phyloP scores from a whole-genome alignment of 2,329 filamentous ascomycete species.

The Calonectria leucothoes region DNA sequence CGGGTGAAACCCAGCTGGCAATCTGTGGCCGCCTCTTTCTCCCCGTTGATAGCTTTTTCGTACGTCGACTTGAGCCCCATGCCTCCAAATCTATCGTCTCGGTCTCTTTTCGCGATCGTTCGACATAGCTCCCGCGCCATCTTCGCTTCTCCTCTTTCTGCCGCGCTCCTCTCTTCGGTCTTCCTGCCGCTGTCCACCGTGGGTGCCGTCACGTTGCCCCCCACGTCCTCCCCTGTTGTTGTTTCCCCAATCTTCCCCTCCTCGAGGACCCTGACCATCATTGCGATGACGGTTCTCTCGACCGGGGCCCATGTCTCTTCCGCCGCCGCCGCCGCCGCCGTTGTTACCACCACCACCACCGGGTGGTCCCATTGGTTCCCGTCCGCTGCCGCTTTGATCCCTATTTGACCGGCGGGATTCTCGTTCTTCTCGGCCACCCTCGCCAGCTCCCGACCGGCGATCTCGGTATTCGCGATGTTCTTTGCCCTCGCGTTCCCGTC shows the following conservation, averaged over 20 bases:
- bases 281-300: slow-evolving; percentile 48
- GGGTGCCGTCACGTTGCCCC: slow-evolving; percentile 43
- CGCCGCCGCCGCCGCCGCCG: not conserved
- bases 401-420: slow-evolving; percentile 45
- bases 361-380: slow-evolving; percentile 47
- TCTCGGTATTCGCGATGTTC: slow-evolving; percentile 60
- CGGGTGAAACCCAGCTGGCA: not conserved
- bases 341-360: slow-evolving; percentile 13
- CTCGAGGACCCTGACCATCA: slow-evolving; percentile 38
- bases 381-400: slow-evolving; percentile 37
- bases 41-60: slow-evolving; percentile 18
- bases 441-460: slow-evolving; percentile 50
- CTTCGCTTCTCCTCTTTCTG: slow-evolving; percentile 59
- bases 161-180: slow-evolving; percentile 51
- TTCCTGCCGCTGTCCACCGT: slow-evolving; percentile 42
- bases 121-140: slow-evolving; percentile 51
- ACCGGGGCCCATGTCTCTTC: slow-evolving; percentile 46
- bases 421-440: slow-evolving; percentile 48
- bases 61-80: slow-evolving; percentile 24
- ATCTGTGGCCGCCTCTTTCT: slow-evolving; percentile 2
- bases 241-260: slow-evolving; percentile 50
- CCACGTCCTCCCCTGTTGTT: slow-evolving; percentile 50
- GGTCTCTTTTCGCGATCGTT: slow-evolving; percentile 66
- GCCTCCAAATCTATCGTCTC: slow-evolving; percentile 54
- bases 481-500: slow-evolving; percentile 59